Conservation (phyloP, 1,139 yeast genomes). For the Sugiyamaella grinbergsii region DNA sequence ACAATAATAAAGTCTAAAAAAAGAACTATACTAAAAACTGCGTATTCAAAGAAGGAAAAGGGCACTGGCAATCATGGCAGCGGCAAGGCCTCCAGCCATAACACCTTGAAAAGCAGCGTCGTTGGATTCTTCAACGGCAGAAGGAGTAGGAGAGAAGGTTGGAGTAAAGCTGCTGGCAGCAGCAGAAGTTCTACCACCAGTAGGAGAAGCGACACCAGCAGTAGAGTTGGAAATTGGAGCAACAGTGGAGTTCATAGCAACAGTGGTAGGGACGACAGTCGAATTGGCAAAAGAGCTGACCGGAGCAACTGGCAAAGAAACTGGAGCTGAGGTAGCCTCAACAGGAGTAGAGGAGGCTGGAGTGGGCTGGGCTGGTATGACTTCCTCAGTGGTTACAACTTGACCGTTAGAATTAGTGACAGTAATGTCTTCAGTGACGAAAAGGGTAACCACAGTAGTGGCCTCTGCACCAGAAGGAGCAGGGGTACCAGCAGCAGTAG, state of each 20-base stretch:
- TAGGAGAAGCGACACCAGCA: background rate
- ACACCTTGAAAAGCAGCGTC: conserved; percentile 24
- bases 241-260: conserved; percentile 16
- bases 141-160: conserved; percentile 13
- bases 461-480: conserved; percentile 7
- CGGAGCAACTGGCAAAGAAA: conserved; percentile 8
- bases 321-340: conserved; percentile 4
- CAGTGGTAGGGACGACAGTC: conserved; percentile 11
- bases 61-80: conserved; percentile 11
- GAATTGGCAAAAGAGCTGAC: conserved; percentile 10
- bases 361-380: conserved; percentile 16
- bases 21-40: background rate
- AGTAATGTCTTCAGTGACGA: conserved; percentile 19
- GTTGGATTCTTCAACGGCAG: conserved; percentile 18
- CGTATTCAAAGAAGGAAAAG: conserved; percentile 11
- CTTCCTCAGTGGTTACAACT: conserved; percentile 16
- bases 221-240: conserved; percentile 11
- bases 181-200: conserved; percentile 9
- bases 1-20: background rate
- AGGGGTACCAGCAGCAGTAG: conserved; percentile 14
- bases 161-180: conserved; percentile 11
- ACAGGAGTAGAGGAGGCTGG: conserved; percentile 9
- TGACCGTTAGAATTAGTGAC: conserved; percentile 11
- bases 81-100: conserved; percentile 10
- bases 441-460: conserved; percentile 12